These are phyloP conservation scores for Aspergillus novoparasiticus DNA, from an alignment of 2,329 filamentous ascomycete genomes.

Conservation along the genomic window DNA sequence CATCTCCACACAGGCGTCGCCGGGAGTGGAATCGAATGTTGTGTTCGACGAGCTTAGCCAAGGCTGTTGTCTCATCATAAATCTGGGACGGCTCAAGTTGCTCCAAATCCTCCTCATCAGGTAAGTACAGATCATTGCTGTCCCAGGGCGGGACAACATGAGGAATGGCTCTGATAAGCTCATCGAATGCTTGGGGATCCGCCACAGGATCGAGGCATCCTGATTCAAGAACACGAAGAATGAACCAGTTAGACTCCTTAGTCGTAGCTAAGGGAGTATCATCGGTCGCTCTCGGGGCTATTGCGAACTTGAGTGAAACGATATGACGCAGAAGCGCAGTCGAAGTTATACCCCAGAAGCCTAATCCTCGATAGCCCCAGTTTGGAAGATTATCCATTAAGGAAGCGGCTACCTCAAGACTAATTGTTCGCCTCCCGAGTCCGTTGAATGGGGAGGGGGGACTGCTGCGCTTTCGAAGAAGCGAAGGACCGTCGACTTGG, in stretches of 20 bases:
- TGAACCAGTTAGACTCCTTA: conserved; percentile 38
- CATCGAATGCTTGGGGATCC: conserved; percentile 49
- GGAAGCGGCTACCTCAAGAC: conserved; percentile 59
- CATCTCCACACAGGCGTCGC: conserved; percentile 28
- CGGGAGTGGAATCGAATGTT: conserved; percentile 31
- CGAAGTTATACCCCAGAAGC: conserved; percentile 33
- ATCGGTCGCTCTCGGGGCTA: conserved; percentile 13
- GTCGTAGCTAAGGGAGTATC: conserved; percentile 32
- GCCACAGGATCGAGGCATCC: conserved; percentile 48
- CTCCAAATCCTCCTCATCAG: conserved; percentile 23
- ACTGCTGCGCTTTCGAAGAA: conserved; percentile 20
- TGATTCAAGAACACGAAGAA: conserved; percentile 56
- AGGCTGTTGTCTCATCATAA: conserved; percentile 38
- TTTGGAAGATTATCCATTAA: conserved; percentile 57
- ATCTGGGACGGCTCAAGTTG: conserved; percentile 29
- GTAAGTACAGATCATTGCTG: conserved; percentile 18
- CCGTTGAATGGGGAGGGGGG: conserved; percentile 37
- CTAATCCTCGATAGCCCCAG: conserved; percentile 44
- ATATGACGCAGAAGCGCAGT: conserved; percentile 31
- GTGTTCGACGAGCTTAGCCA: conserved; percentile 37
- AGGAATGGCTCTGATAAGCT: conserved; percentile 36
- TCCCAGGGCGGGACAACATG: conserved; percentile 38
- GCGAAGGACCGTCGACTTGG: conserved; percentile 11
- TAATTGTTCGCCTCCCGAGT: conserved; percentile 54
- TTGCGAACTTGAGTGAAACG: conserved; percentile 23